Evolutionary conservation across 176 grass and related monocot genomes (phyloP).

Genomic region (Musa acuminata): DNA sequence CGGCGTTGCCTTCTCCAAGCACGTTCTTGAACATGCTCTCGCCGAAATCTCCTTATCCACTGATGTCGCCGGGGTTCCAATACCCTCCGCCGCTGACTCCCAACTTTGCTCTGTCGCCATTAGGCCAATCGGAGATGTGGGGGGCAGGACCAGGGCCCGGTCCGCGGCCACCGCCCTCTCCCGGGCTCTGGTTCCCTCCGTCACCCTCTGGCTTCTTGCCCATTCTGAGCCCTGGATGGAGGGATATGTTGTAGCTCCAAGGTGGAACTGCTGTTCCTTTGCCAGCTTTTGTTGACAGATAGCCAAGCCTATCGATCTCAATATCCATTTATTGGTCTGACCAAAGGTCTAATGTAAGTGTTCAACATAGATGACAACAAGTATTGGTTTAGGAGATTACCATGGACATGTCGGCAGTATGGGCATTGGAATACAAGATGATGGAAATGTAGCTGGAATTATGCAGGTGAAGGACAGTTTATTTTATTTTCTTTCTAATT

Average conservation of each 20-base stretch:
- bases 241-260: constrained; percentile 36
- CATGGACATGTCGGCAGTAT: not conserved
- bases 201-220: constrained; percentile 69
- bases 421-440: not conserved
- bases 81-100: constrained; percentile 42
- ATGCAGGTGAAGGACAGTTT: not conserved
- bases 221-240: constrained; percentile 60
- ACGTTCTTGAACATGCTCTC: constrained; percentile 60
- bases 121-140: constrained; percentile 52
- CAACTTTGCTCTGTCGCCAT: constrained; percentile 61
- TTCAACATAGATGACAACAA: not conserved
- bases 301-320: not conserved
- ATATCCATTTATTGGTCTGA: not conserved
- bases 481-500: constrained; percentile 5
- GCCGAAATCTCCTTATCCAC: constrained; percentile 63
- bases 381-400: not conserved
- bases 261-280: not conserved
- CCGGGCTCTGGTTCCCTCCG: constrained; percentile 52
- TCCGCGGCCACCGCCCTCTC: constrained; percentile 31
- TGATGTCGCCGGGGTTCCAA: constrained; percentile 56
- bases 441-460: not conserved
- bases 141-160: constrained; percentile 38
- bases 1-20: constrained; percentile 35
- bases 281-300: not conserved
- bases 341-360: not conserved